A percentile compares a stretch with the other conserved stretches of the same genome.
Evolutionary conservation across 139 green algal genomes (phyloP).

Genomic region (Chlamydomonas eustigma): DNA sequence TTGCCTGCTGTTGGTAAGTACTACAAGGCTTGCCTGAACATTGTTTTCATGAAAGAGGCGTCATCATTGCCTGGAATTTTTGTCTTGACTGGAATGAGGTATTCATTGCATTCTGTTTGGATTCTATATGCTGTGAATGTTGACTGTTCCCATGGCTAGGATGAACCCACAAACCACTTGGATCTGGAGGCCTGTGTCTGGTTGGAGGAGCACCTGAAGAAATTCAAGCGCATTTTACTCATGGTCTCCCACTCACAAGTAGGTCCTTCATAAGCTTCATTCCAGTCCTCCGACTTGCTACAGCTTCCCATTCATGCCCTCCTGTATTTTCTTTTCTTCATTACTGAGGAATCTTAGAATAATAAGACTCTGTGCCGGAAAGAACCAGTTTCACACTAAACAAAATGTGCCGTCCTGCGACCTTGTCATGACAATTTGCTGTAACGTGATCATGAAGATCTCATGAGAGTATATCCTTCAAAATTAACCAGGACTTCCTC

Average conservation of each 20-base stretch:
- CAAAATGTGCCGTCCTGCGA: too few relatives aligned
- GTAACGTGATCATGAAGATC: too few relatives aligned
- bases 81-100: not conserved
- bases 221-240: slow-evolving; percentile 47
- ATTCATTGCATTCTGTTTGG: not conserved
- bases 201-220: slow-evolving; percentile 91
- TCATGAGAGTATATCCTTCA: too few relatives aligned
- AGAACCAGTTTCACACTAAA: too few relatives aligned
- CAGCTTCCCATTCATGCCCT: too few relatives aligned
- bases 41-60: too few relatives aligned
- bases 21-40: slow-evolving; percentile 66
- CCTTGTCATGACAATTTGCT: too few relatives aligned
- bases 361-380: too few relatives aligned
- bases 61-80: not conserved
- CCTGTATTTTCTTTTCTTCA: too few relatives aligned
- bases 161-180: slow-evolving; percentile 6
- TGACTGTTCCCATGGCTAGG: not conserved
- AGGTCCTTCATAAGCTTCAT: not conserved
- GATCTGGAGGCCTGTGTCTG: slow-evolving; percentile 94
- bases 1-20: slow-evolving; percentile 70
- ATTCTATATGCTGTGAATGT: not conserved
- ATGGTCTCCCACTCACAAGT: slow-evolving; percentile 33
- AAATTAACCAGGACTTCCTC: slow-evolving; percentile 95
- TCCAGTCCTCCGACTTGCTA: not conserved
- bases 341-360: too few relatives aligned